These are phyloP conservation scores for Linanthus parryae DNA, from an alignment of 148 eudicot species.

Conservation along the genomic window DNA sequence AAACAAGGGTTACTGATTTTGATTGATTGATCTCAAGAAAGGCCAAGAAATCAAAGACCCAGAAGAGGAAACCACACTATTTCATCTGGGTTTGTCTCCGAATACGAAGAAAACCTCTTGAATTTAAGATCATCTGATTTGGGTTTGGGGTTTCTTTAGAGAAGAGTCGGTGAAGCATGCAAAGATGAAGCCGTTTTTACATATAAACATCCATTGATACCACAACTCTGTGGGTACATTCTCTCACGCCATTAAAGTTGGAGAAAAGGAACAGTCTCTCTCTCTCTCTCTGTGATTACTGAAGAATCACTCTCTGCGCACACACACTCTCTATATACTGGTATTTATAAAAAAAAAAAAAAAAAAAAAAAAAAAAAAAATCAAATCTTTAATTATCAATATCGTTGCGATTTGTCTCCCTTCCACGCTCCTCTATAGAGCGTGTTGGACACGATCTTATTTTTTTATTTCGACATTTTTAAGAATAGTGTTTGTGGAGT, in stretches of 20 bases:
- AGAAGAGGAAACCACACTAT: slow-evolving; percentile 18
- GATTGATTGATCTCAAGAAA: too few relatives aligned
- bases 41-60: slow-evolving; percentile 21
- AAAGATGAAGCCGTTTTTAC: slow-evolving; percentile 23
- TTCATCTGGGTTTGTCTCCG: slow-evolving; percentile 26
- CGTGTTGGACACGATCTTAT: too few relatives aligned
- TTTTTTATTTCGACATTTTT: too few relatives aligned
- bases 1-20: too few relatives aligned
- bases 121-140: slow-evolving; percentile 11
- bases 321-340: too few relatives aligned
- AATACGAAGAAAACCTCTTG: slow-evolving; percentile 19
- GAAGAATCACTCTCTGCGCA: too few relatives aligned
- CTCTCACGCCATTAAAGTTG: slow-evolving; percentile 39
- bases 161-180: slow-evolving; percentile 41
- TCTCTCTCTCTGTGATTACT: slow-evolving; percentile 9
- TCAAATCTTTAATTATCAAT: too few relatives aligned
- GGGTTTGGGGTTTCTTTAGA: slow-evolving; percentile 23
- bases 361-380: too few relatives aligned
- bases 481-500: too few relatives aligned
- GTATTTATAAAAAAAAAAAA: too few relatives aligned
- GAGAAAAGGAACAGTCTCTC: slow-evolving; percentile 26
- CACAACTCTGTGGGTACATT: slow-evolving; percentile 9
- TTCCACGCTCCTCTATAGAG: too few relatives aligned
- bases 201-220: slow-evolving; percentile 7
- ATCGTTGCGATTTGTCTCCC: too few relatives aligned